Percentiles rank a stretch among this genome's conserved stretches.
These are phyloP conservation scores for Crotalaria pallida DNA, from an alignment of 306 rosid species.

Conservation along the genomic window DNA sequence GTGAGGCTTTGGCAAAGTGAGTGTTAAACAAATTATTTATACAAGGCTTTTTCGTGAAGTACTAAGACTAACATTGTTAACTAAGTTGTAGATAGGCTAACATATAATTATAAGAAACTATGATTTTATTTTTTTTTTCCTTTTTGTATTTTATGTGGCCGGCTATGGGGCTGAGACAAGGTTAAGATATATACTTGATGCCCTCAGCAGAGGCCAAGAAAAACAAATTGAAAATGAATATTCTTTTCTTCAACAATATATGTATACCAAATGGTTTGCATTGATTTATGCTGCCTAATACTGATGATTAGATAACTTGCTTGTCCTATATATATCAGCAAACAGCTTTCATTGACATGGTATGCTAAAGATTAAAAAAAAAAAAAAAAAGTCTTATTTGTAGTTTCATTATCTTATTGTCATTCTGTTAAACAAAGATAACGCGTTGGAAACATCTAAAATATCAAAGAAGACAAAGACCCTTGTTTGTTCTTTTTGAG, in stretches of 20 bases:
- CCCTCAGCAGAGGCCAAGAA: background rate
- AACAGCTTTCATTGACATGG: background rate
- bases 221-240: slow-evolving; percentile 11
- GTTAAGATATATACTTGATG: background rate
- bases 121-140: too few relatives aligned
- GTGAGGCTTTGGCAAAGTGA: slow-evolving; percentile 1
- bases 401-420: background rate
- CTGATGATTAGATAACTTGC: background rate
- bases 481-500: background rate
- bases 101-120: background rate
- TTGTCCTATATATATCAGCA: background rate
- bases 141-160: slow-evolving; percentile 24
- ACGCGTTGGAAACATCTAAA: background rate
- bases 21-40: slow-evolving; percentile 4
- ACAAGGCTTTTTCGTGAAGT: slow-evolving; percentile 11
- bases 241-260: background rate
- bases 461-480: background rate
- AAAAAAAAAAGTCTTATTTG: background rate
- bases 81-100: background rate
- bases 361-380: background rate
- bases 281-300: background rate
- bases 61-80: slow-evolving; percentile 33
- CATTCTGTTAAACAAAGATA: background rate
- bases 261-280: background rate
- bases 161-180: slow-evolving; percentile 10